Evolutionary conservation across 345 rosid species (phyloP), one percentile per base, ranked within the genome.

Genomic region (Hibiscus syriacus): DNA sequence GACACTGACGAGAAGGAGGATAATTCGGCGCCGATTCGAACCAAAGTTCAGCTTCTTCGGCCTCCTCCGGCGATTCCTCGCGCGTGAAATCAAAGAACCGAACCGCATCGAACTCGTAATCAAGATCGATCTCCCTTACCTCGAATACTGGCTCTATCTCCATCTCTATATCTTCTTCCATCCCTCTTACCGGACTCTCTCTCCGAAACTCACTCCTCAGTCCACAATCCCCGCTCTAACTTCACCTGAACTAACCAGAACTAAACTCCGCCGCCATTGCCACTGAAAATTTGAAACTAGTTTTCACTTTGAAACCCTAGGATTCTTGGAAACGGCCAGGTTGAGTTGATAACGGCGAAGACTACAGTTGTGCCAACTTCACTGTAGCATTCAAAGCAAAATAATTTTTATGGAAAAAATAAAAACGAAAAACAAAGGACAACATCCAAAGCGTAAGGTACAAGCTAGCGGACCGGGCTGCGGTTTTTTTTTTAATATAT

Each of bases 41-140:
- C 99, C 99, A 95, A 54, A 73, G 74, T 76, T 95, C 91, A 1
- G 90, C 84, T 25, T 39, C 77, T 52, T 78, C 72, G 48, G 92
- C 92, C 87, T 90, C 98, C 22, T 20, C 71, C 0, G 26, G 30
- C 17, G 79, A 79, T 76, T 95, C 99, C 39, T 80, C 89, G 4
- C 85, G 82, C 4, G 85, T 73, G 80, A 95, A 90, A 74, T 95
- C 98, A 61, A 73, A 90, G 88, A 80, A 87, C 64, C 76, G 75
- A 64, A 91, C 73, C 26, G 99, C 99, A 36, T 92, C 97, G 54
- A 86, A 95, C 89, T 95, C 99, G 80, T 92, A 95, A 27, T 81
- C 89, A 43, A 79, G 76, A 82, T 95, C 99, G 45, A 90, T 71
- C 75, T 88, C 96, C 25, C 75, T 87, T 53, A 85, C 98, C 76